A percentile compares a stretch with the other conserved stretches of the same genome.
Conservation (phyloP, 2,329 filamentous ascomycete genomes). For the Fusarium nanum region DNA sequence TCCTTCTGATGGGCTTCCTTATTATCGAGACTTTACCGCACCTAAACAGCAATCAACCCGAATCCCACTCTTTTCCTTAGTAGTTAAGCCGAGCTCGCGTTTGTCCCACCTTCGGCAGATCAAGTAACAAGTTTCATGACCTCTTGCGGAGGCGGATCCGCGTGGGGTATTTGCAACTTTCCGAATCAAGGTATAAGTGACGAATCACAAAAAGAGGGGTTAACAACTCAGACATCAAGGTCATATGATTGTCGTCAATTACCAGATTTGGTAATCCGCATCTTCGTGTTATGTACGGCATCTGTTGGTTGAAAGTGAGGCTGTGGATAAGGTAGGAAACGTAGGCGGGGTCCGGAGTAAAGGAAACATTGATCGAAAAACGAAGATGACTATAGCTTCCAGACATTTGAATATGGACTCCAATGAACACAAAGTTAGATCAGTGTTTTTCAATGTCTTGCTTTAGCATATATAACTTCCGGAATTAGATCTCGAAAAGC, state of each 20-base stretch:
- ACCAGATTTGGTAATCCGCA: background rate
- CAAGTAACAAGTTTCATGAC: background rate
- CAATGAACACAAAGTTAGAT: too few relatives aligned
- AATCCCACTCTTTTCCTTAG: accelerated
- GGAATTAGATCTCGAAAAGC: too few relatives aligned
- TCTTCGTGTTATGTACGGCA: background rate
- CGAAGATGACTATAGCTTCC: background rate
- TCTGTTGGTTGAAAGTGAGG: background rate
- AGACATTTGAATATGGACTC: accelerated
- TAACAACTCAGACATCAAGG: conserved; percentile 13
- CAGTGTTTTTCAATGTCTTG: too few relatives aligned
- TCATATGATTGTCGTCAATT: conserved; percentile 23
- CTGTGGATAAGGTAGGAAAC: background rate
- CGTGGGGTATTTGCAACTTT: conserved; percentile 19
- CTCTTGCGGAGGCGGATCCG: background rate
- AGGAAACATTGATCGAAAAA: background rate
- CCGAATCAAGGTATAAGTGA: background rate
- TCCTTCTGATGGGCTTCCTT: too few relatives aligned
- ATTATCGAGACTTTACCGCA: too few relatives aligned
- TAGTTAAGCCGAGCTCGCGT: background rate
- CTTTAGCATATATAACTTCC: too few relatives aligned
- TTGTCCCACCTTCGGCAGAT: background rate
- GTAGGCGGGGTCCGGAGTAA: too few relatives aligned
- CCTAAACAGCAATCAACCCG: background rate
- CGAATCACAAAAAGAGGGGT: conserved; percentile 18